Evolutionary conservation across 106 monocot genomes (phyloP), one percentile per base, ranked within the genome.

Genomic region (Chionographis japonica): DNA sequence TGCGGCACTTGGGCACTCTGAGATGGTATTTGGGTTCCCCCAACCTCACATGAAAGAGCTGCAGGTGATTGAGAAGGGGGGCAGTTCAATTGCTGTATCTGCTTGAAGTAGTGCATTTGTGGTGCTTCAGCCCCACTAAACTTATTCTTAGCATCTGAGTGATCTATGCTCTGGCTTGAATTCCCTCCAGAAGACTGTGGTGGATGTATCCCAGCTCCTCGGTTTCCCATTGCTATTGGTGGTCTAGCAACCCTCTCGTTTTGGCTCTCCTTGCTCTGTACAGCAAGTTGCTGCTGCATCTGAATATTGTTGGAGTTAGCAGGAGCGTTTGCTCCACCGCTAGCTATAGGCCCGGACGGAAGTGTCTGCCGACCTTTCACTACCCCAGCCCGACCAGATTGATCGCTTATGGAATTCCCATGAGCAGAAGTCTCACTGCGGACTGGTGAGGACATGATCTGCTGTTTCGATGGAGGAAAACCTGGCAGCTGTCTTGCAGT

Each of bases 351-450:
- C 16, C 60, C 81, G 40, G 75, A 51, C 2, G 83, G 69, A 68
- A 68, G 10, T n/a, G 63, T n/a, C 10, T 90, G 72, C 49, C 37
- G 75, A 66, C 37, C 27, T 81, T 78, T 86, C 11, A 68, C 38
- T 38, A 70, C 18, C 51, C 71, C 72, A 63, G 27, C 42, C 49
- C 79, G 87, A 56, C 57, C 85, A 73, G 88, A 73, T 4, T 50
- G 58, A 58, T 79, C 81, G 73, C 65, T 76, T 59, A 63, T 36
- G 39, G 77, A 79, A 75, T 76, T 86, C 40, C 50, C 79, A 56
- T 77, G 84, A 16, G 63, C 79, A 61, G 80, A 80, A 79, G 67
- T 85, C 76, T 90, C 94, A 78, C 76, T 78, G 6, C 72, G 83
- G 60, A 72, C 79, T 18, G 85, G 70, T 18, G 90, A 78, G 20